Conservation (phyloP, 345 rosid species). For the Brassica rapa region DNA sequence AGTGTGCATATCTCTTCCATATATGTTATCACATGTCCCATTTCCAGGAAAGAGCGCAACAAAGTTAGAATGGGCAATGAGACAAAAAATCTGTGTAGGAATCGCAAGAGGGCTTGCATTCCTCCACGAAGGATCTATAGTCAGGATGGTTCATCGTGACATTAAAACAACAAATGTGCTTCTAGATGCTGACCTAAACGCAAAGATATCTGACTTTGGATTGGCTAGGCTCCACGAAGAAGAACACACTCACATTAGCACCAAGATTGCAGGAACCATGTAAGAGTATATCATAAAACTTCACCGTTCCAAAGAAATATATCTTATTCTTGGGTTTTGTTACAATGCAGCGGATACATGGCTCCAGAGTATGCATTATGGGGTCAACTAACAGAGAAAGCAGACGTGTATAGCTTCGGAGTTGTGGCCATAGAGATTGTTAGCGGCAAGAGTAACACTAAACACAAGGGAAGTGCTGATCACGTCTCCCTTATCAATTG, state of each 20-base stretch:
- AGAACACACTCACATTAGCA: slow-evolving; percentile 57
- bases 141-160: slow-evolving; percentile 65
- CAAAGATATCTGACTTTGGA: slow-evolving; percentile 74
- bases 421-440: neutral
- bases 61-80: slow-evolving; percentile 53
- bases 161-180: slow-evolving; percentile 63
- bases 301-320: too few species aligned
- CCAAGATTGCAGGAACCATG: slow-evolving; percentile 70
- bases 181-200: slow-evolving; percentile 51
- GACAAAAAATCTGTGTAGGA: slow-evolving; percentile 54
- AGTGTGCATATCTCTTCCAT: too few species aligned
- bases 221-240: slow-evolving; percentile 57
- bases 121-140: slow-evolving; percentile 58
- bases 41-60: neutral
- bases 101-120: slow-evolving; percentile 63
- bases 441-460: neutral
- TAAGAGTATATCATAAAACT: slow-evolving; percentile 23
- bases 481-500: neutral
- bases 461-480: neutral
- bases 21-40: neutral
- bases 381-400: neutral
- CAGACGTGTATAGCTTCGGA: neutral
- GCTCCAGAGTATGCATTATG: slow-evolving; percentile 44
- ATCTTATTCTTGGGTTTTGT: neutral
- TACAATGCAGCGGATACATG: slow-evolving; percentile 16